A percentile compares a stretch with the other conserved stretches of the same genome.
phyloP scores from a whole-genome alignment of 2,329 filamentous ascomycete genomes.

The Colletotrichum acutatum region DNA sequence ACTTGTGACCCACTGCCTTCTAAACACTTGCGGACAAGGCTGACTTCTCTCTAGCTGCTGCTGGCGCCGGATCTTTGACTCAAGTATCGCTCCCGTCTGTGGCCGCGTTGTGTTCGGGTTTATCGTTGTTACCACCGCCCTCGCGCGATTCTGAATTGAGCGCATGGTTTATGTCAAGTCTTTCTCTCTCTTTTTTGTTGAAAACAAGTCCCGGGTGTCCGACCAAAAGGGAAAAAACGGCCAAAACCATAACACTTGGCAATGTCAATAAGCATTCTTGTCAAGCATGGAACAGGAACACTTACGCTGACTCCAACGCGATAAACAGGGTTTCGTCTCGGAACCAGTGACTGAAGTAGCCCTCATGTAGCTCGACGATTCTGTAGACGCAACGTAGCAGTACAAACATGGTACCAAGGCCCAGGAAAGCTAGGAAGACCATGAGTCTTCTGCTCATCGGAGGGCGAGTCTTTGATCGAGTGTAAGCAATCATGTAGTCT shows the following conservation, averaged over 20 bases:
- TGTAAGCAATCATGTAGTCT: constrained; percentile 51
- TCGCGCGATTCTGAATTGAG: not conserved
- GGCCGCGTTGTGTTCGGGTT: not conserved
- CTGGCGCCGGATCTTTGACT: not conserved
- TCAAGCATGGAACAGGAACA: not conserved
- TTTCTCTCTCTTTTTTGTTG: not conserved
- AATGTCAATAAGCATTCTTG: not conserved
- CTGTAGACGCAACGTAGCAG: constrained; percentile 68
- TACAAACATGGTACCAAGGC: constrained; percentile 64
- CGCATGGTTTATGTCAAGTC: too few relatives aligned
- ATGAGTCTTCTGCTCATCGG: constrained; percentile 50
- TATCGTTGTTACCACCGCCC: not conserved
- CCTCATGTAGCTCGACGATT: constrained; percentile 67
- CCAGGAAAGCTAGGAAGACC: constrained; percentile 60
- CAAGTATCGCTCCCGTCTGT: not conserved
- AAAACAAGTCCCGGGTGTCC: constrained; percentile 30
- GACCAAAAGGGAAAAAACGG: constrained; percentile 10
- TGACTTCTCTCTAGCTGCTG: not conserved
- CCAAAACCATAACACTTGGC: constrained; percentile 19
- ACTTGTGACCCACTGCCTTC: not conserved
- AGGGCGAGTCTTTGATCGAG: constrained; percentile 40
- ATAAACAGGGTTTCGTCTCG: constrained; percentile 55
- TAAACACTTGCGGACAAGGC: not conserved
- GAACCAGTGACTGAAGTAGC: constrained; percentile 63
- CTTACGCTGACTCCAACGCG: constrained; percentile 51